phyloP scores from a whole-genome alignment of 2,329 filamentous ascomycete genomes.

The Ramularia endophylla region DNA sequence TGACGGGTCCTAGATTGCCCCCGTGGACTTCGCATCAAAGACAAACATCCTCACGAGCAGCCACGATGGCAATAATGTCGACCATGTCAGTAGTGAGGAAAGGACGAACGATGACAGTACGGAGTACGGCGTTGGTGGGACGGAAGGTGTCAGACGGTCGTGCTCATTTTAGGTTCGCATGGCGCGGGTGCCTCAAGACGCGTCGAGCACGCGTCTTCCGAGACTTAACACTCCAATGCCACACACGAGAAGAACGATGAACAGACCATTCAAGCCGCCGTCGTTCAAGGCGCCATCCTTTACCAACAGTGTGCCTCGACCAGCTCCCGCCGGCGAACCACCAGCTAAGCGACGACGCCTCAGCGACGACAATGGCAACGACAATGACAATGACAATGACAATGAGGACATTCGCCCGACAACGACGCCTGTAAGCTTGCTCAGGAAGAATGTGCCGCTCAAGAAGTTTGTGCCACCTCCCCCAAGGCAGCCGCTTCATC shows the following conservation, averaged over 20 bases:
- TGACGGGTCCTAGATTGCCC: too few species aligned
- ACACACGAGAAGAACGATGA: slow-evolving; percentile 3
- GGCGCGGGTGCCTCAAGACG: too few species aligned
- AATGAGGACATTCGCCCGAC: slow-evolving; percentile 8
- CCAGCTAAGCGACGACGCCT: slow-evolving; percentile 40
- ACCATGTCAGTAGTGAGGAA: too few species aligned
- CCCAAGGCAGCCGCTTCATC: slow-evolving; percentile 26
- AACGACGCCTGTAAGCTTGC: slow-evolving; percentile 24
- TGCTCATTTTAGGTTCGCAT: too few species aligned
- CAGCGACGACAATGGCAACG: slow-evolving; percentile 29
- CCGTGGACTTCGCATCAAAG: too few species aligned
- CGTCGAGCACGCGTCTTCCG: too few species aligned
- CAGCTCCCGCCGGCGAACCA: slow-evolving; percentile 23
- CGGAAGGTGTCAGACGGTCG: too few species aligned
- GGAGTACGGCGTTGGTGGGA: too few species aligned
- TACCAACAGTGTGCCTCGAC: background rate
- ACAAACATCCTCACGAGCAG: too few species aligned
- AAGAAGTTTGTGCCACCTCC: slow-evolving; percentile 19
- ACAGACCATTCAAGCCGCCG: slow-evolving; percentile 30
- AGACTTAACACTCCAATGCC: too few species aligned
- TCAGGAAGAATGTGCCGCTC: slow-evolving; percentile 24
- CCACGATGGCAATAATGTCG: too few species aligned
- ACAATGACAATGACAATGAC: slow-evolving; percentile 21
- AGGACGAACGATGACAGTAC: too few species aligned
- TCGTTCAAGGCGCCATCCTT: slow-evolving; percentile 13